Conservation (phyloP, 257 asterid species). For the Capsicum chinense region DNA sequence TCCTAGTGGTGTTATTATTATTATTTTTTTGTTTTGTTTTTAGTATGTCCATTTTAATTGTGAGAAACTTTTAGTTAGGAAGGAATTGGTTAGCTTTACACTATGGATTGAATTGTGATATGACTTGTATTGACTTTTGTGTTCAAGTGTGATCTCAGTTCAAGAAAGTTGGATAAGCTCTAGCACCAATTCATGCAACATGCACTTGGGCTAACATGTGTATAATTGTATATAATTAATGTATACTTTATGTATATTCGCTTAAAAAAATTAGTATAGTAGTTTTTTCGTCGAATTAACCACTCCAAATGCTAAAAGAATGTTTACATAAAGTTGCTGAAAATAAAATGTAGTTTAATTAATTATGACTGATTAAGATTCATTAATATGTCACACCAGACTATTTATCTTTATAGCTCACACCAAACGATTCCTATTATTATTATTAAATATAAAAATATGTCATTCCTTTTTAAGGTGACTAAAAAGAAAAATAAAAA, state of each 20-base stretch:
- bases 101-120: constrained; percentile 17
- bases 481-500: no score
- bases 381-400: no score
- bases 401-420: no score
- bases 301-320: not conserved
- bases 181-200: constrained; percentile 13
- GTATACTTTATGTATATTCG: not conserved
- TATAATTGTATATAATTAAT: not conserved
- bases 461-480: no score
- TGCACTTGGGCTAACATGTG: not conserved
- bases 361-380: not conserved
- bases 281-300: not conserved
- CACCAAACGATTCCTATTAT: no score
- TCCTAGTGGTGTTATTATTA: not conserved
- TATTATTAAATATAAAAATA: no score
- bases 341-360: not conserved
- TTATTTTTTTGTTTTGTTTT: not conserved
- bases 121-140: constrained; percentile 4
- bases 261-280: not conserved
- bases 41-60: constrained; percentile 17
- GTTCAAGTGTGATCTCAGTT: not conserved
- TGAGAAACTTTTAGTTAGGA: not conserved
- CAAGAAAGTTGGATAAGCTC: not conserved
- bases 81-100: constrained; percentile 15
- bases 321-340: not conserved